Conservation (phyloP, 768 basidiomycete species). For the Baorangia bicolor region DNA sequence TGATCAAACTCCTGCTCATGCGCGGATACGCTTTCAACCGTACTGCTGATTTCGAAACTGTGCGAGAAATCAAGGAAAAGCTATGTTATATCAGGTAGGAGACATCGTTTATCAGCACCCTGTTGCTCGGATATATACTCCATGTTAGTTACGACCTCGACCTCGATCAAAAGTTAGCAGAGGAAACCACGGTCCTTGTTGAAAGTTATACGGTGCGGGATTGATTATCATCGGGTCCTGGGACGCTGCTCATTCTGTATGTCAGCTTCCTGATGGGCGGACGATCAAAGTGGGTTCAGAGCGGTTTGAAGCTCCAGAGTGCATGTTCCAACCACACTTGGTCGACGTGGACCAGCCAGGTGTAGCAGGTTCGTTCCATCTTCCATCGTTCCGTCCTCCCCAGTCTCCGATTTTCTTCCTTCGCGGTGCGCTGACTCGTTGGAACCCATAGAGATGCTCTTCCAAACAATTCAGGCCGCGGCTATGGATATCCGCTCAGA, state of each 20-base stretch:
- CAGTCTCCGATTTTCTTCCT: background rate
- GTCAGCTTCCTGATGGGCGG: conserved; percentile 90
- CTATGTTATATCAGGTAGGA: conserved; percentile 92
- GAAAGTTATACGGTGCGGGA: conserved; percentile 87
- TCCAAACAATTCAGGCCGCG: conserved; percentile 90
- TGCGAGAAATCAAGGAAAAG: conserved; percentile 98
- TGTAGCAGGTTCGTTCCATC: conserved; percentile 69
- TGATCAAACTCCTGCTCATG: conserved; percentile 99
- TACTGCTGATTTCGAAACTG: conserved; percentile 99
- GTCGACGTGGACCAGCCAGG: conserved; percentile 97
- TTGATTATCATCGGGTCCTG: background rate
- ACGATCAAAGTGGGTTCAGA: conserved; percentile 97
- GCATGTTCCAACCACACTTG: conserved; percentile 99
- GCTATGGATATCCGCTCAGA: conserved; percentile 88
- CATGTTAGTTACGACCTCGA: conserved; percentile 87
- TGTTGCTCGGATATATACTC: background rate
- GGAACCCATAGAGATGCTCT: conserved; percentile 75
- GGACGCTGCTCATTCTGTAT: conserved; percentile 6
- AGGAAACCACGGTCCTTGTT: conserved; percentile 95
- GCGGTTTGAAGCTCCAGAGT: conserved; percentile 98
- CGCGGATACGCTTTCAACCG: conserved; percentile 99
- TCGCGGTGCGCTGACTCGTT: background rate
- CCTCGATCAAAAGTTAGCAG: conserved; percentile 86
- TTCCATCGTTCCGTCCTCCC: background rate
- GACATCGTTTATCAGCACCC: background rate